Evolutionary conservation across 2,329 filamentous ascomycete genomes (phyloP), one percentile per base, ranked within the genome.

Genomic region (Xylaria sp.): DNA sequence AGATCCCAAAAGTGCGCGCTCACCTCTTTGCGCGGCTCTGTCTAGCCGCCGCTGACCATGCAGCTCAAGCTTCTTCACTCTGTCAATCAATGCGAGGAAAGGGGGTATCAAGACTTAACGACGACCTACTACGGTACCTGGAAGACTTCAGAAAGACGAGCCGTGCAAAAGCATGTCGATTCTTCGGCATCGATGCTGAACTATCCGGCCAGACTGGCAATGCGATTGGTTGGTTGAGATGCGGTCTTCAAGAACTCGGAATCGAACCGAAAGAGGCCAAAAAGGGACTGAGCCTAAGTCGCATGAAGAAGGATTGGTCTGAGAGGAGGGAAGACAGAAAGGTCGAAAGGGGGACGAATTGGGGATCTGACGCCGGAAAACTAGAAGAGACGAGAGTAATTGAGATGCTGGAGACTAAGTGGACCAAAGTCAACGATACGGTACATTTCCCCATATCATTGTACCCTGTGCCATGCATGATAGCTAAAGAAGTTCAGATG

Each of bases 351-450:
- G 91, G 89, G 54, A 82, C 84, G 1, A 84, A 83, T 32, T 96
- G 93, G 93, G 94, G 94, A 0, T 84, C 90, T 54, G 94, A 98
- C 80, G 95, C 91, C 0, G 95, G 96, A 1, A 91, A 88, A 74
- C 81, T 93, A 21, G 96, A 98, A 79, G 96, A 99, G 81, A 89
- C 86, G 1, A 86, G 94, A 64, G 91, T 98, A 2, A 85, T 98
- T 60, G 92, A 96, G 75, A 93, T 96, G 89, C 82, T 99, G 40
- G 88, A 97, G 74, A 86, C 85, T 44, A 98, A 97, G 79, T 98
- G 96, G 95, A 89, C 88, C 70, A 96, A 94, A 82, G 89, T 94
- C 81, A 99, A 99, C 77, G 93, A 98, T 79, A 97, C 93, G 21
- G 93, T 97, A 73, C 3, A 54, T 37, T 13, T 51, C 35, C 27